Evolutionary conservation across 2,329 filamentous ascomycete genomes (phyloP), one percentile per base, ranked within the genome.

Genomic region (Colletotrichum endophyticum): DNA sequence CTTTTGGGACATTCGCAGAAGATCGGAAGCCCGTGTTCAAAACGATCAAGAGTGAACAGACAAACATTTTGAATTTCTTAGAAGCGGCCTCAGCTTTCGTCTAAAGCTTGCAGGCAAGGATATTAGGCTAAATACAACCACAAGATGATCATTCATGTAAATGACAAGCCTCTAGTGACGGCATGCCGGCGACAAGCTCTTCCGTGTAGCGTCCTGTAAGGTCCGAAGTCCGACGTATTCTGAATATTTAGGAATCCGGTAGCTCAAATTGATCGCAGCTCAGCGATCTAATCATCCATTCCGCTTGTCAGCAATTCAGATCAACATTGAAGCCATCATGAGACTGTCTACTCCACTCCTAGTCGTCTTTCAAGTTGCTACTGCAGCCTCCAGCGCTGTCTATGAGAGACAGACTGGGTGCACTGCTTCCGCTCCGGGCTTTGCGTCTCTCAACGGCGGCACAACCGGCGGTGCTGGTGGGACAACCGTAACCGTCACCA

Each of bases 371-470:
- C 57, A 71, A 13, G 13, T 22, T 6, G n/a, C 12, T 15, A 32
- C n/a, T 12, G 34, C 28, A 9, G 44, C 34, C 16, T 22, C 19
- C 12, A 70, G 32, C 27, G 16, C 19, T 11, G 63, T 73, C 6
- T 16, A 34, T 8, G 56, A 64, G 27, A 68, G 70, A 32, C 70
- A 68, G 5, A 15, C 30, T 19, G 63, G 70, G 3, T 71, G 73
- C 32, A 56, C 66, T 7, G 64, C 76, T 4, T 67, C 82, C 19
- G 79, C 79, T 19, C 73, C 78, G 7, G 80, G 80, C 2, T 81
- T 81, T 30, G 79, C 80, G 6, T 81, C 79, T 5, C 72, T 80
- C 8, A 79, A 80, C 59, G 80, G 79, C 12, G 80, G 80, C 6
- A 81, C 80, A 3, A 80, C 79, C 2, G 80, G 80, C 16, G 80